phyloP scores from a whole-genome alignment of 495 filamentous ascomycete species.

The Penicillium silybi region DNA sequence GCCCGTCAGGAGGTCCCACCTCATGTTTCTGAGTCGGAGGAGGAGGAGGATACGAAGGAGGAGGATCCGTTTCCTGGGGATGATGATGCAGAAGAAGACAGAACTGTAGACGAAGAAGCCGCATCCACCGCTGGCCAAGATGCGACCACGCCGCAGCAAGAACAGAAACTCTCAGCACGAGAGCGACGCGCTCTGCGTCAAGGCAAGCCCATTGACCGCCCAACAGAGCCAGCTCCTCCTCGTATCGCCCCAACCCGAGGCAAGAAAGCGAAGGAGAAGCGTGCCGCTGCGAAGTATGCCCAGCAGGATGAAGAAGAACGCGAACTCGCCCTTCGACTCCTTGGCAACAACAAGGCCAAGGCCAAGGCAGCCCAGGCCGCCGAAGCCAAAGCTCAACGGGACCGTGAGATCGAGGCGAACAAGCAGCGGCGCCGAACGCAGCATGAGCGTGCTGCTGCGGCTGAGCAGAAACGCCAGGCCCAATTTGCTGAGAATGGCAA shows the following conservation, averaged over 20 bases:
- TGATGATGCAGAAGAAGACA: conserved; percentile 13
- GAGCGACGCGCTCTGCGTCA: conserved; percentile 48
- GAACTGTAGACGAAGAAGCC: conserved; percentile 8
- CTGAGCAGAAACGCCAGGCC: conserved; percentile 56
- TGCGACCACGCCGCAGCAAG: conserved; percentile 17
- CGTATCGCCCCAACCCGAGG: conserved; percentile 58
- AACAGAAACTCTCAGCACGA: conserved; percentile 47
- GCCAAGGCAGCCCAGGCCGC: conserved; percentile 48
- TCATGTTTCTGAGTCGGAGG: conserved; percentile 27
- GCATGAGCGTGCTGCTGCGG: conserved; percentile 65
- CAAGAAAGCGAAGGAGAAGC: conserved; percentile 81
- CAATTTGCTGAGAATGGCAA: conserved; percentile 52
- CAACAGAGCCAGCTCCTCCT: conserved; percentile 12
- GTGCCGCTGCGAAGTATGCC: conserved; percentile 84
- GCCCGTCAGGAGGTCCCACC: conserved; percentile 25
- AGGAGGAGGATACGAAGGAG: conserved; percentile 21
- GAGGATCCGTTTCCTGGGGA: conserved; percentile 21
- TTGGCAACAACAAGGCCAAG: conserved; percentile 64
- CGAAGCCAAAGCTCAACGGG: conserved; percentile 48
- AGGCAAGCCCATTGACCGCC: conserved; percentile 30
- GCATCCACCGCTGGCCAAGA: conserved; percentile 14
- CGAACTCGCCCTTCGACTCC: conserved; percentile 70
- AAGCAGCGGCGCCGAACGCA: conserved; percentile 71
- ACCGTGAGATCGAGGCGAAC: conserved; percentile 60
- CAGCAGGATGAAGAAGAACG: conserved; percentile 94